These are phyloP conservation scores for Tephrocybe rancida DNA, from an alignment of 768 basidiomycete genomes.

Conservation along the genomic window DNA sequence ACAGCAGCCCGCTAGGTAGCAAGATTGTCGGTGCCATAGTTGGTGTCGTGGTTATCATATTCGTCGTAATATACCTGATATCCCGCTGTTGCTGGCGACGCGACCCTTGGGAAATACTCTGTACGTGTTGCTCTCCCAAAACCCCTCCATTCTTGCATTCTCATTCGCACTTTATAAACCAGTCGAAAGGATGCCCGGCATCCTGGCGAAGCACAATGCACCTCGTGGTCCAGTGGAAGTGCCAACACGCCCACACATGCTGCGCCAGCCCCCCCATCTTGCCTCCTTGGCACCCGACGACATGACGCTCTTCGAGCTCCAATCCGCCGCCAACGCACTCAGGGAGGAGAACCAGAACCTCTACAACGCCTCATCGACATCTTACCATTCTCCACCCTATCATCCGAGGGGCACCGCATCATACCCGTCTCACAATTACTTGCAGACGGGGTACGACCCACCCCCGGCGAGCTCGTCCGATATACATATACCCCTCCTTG, in stretches of 20 bases:
- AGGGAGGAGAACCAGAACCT: neutral
- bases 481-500: neutral
- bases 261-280: neutral
- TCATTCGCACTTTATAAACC: neutral
- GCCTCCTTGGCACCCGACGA: neutral
- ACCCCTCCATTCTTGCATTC: neutral
- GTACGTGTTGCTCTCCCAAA: neutral
- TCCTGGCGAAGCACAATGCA: neutral
- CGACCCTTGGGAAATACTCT: neutral
- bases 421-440: neutral
- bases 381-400: neutral
- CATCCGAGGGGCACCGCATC: too few relatives aligned
- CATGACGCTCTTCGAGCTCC: neutral
- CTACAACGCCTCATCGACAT: neutral
- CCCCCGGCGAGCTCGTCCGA: neutral
- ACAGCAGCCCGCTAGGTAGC: neutral
- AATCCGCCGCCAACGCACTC: neutral
- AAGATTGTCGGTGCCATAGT: neutral
- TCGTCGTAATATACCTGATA: neutral
- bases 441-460: neutral
- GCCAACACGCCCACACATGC: neutral
- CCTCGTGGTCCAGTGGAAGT: neutral
- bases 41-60: neutral
- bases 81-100: neutral
- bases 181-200: neutral